A percentile compares a stretch with the other conserved stretches of the same genome.
Evolutionary conservation across 768 basidiomycete species (phyloP).

Genomic region (Postia placenta): DNA sequence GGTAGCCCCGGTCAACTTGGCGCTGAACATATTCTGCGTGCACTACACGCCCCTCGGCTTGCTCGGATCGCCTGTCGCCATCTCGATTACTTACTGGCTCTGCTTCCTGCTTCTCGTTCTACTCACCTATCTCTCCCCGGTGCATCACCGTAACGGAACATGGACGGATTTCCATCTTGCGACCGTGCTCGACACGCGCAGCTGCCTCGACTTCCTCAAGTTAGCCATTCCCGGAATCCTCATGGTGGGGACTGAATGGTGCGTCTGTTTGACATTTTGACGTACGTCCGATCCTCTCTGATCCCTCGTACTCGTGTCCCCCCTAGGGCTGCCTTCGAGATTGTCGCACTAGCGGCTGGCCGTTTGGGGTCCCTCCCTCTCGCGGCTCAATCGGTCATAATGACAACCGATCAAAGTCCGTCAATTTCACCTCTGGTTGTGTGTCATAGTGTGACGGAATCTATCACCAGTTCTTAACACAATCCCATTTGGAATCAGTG

Average conservation of each 20-base stretch:
- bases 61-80: slow-evolving; percentile 59
- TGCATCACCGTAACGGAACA: slow-evolving; percentile 49
- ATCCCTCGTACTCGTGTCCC: background rate
- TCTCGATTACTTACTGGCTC: slow-evolving; percentile 67
- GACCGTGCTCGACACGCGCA: slow-evolving; percentile 37
- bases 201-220: slow-evolving; percentile 53
- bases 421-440: background rate
- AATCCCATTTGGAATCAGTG: slow-evolving; percentile 68
- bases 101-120: slow-evolving; percentile 51
- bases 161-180: slow-evolving; percentile 55
- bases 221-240: slow-evolving; percentile 73
- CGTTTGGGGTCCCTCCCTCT: slow-evolving; percentile 59
- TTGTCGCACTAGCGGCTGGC: slow-evolving; percentile 74
- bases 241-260: slow-evolving; percentile 83
- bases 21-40: slow-evolving; percentile 53
- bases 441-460: background rate
- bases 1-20: slow-evolving; percentile 61
- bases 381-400: slow-evolving; percentile 73
- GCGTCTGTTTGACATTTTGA: slow-evolving; percentile 10
- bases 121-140: slow-evolving; percentile 42
- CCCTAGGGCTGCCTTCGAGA: slow-evolving; percentile 73
- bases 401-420: slow-evolving; percentile 74
- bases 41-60: slow-evolving; percentile 59
- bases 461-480: slow-evolving; percentile 52
- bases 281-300: background rate